Conservation (phyloP, 441 rosid genomes). For the Raphanus hybrid region DNA sequence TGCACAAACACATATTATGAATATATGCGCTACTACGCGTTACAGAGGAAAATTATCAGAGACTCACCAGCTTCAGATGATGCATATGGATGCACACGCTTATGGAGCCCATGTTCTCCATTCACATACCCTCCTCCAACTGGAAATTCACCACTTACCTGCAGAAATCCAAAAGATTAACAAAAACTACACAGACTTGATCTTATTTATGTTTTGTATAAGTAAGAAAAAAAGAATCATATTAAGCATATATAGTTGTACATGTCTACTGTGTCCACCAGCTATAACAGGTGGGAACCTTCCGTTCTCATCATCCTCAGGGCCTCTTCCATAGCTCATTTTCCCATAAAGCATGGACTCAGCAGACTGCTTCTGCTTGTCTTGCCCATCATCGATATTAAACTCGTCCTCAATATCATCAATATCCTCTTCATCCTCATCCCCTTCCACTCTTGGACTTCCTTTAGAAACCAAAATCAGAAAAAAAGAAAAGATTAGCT, state of each 20-base stretch:
- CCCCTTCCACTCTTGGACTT: conserved; percentile 94
- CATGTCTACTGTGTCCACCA: conserved; percentile 71
- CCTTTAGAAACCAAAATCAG: conserved; percentile 43
- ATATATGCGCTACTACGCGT: conserved; percentile 3
- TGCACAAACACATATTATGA: not conserved
- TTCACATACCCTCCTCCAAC: conserved; percentile 43
- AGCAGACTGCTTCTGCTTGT: conserved; percentile 66
- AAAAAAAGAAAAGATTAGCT: not conserved
- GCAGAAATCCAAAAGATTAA: conserved; percentile 13
- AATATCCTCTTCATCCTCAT: conserved; percentile 93
- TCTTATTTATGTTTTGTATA: not conserved
- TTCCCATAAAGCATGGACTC: conserved; percentile 96
- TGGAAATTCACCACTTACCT: conserved; percentile 91
- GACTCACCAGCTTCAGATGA: conserved; percentile 76
- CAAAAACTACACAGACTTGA: not conserved
- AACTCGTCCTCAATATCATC: conserved; percentile 98
- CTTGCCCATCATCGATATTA: conserved; percentile 78
- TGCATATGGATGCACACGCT: conserved; percentile 89
- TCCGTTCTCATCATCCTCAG: conserved; percentile 72
- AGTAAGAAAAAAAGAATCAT: not conserved
- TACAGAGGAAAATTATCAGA: conserved; percentile 11
- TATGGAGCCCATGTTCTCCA: conserved; percentile 73
- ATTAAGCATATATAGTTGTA: conserved; percentile 32
- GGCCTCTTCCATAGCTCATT: conserved; percentile 99
- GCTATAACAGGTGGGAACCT: conserved; percentile 68